These are phyloP conservation scores for Hyaloscypha finlandica DNA, from an alignment of 495 filamentous ascomycete genomes.

Conservation along the genomic window DNA sequence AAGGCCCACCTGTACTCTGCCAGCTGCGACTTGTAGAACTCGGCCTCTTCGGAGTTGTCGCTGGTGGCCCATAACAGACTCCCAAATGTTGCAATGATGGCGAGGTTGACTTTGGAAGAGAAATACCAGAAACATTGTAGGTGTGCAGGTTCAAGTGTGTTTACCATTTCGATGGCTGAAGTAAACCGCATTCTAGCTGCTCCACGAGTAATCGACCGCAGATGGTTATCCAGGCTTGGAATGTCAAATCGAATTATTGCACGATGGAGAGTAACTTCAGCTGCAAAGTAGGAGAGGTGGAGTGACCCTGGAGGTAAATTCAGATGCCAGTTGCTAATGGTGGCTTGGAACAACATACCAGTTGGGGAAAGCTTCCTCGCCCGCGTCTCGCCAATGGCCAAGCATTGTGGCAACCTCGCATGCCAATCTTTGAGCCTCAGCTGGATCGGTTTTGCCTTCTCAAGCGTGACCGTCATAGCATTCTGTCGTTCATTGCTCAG, in stretches of 20 bases:
- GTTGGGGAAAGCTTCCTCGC: constrained; percentile 35
- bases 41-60: constrained; percentile 82
- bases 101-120: constrained; percentile 76
- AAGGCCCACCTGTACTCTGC: constrained; percentile 94
- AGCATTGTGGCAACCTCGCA: constrained; percentile 57
- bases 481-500: constrained; percentile 45
- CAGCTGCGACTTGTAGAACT: constrained; percentile 84
- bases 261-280: constrained; percentile 81
- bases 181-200: constrained; percentile 79
- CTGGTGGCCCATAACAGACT: constrained; percentile 82
- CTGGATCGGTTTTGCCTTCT: constrained; percentile 78
- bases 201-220: constrained; percentile 90
- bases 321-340: background rate
- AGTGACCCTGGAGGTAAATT: constrained; percentile 57
- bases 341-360: background rate
- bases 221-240: constrained; percentile 55
- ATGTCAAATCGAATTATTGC: constrained; percentile 67
- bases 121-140: constrained; percentile 81
- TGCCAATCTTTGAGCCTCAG: constrained; percentile 83
- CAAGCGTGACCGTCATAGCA: constrained; percentile 57
- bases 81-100: constrained; percentile 78
- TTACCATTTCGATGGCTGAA: constrained; percentile 75
- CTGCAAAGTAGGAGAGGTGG: constrained; percentile 81
- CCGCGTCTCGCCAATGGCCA: constrained; percentile 63
- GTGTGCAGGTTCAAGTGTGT: constrained; percentile 68